Conservation (phyloP, 495 filamentous ascomycete genomes). For the Penicillium diatomitis region DNA sequence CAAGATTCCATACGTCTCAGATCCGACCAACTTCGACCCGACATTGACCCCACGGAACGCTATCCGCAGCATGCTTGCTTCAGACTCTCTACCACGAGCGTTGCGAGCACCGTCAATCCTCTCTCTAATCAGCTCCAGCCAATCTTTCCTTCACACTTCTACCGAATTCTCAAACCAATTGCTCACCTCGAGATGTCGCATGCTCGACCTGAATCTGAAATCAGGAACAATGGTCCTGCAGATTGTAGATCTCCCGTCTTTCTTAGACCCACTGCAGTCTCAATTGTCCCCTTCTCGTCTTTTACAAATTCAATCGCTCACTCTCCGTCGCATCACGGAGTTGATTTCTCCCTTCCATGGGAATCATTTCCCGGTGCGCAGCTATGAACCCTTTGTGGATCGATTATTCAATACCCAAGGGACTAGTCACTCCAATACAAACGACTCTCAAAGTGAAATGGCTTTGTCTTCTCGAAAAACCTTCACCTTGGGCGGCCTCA, state of each 20-base stretch:
- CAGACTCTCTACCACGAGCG: constrained; percentile 56
- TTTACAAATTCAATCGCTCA: constrained; percentile 20
- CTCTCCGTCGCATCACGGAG: constrained; percentile 36
- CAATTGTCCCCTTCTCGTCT: constrained; percentile 2
- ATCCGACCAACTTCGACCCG: constrained; percentile 73
- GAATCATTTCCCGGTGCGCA: constrained; percentile 28
- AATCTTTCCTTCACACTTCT: constrained; percentile 16
- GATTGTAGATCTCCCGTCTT: constrained; percentile 17
- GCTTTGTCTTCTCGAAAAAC: neutral
- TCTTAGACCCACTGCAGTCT: constrained; percentile 3
- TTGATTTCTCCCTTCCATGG: constrained; percentile 33
- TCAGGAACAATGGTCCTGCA: constrained; percentile 32
- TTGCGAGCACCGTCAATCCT: constrained; percentile 58
- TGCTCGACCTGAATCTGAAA: constrained; percentile 28
- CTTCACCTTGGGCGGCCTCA: constrained; percentile 47
- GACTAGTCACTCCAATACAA: constrained; percentile 10
- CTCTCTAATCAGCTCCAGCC: constrained; percentile 34
- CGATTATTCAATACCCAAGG: constrained; percentile 14
- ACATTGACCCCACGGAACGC: constrained; percentile 75
- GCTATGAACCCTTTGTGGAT: constrained; percentile 20
- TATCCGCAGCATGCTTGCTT: constrained; percentile 54
- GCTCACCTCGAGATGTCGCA: constrained; percentile 21
- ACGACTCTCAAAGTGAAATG: no score
- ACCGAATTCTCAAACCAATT: constrained; percentile 28
- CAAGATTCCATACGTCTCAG: constrained; percentile 66